These are phyloP conservation scores for Scenedesmus sp. DNA, from an alignment of 163 green algal species.

Conservation along the genomic window DNA sequence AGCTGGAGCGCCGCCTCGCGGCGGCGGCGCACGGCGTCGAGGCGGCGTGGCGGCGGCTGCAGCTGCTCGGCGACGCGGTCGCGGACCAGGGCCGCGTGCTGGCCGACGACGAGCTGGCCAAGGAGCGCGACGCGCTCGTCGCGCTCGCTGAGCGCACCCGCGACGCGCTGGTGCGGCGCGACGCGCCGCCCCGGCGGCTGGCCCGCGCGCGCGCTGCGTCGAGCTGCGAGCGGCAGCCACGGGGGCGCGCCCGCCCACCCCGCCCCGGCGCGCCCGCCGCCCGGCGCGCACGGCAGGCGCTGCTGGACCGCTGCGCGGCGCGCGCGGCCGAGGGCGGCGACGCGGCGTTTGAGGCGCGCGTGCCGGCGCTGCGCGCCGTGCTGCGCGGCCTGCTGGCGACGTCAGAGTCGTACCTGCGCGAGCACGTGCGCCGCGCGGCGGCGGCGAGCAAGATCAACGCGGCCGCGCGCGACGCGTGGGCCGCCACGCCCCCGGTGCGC, in stretches of 20 bases:
- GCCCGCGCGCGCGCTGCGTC: not conserved
- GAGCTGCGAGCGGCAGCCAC: too few species aligned
- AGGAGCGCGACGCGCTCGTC: constrained; percentile 32
- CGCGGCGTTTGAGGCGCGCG: not conserved
- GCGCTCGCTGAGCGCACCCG: not conserved
- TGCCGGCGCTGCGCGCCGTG: not conserved
- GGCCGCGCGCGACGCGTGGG: too few species aligned
- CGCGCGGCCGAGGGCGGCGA: not conserved
- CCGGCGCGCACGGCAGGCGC: not conserved
- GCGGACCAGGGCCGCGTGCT: constrained; percentile 6
- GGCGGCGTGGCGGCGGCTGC: constrained; percentile 22
- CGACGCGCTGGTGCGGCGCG: too few species aligned
- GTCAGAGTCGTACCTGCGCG: constrained; percentile 4
- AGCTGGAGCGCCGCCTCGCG: constrained; percentile 18
- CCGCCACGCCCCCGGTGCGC: too few species aligned
- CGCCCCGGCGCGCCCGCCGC: too few species aligned
- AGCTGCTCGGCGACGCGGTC: constrained; percentile 17
- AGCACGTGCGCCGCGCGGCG: constrained; percentile 7
- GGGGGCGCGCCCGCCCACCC: not conserved
- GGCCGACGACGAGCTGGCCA: constrained; percentile 6
- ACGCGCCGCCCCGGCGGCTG: too few species aligned
- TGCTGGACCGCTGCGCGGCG: not conserved
- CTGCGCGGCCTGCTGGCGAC: not conserved
- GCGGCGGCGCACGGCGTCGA: constrained; percentile 3
- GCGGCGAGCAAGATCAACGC: constrained; percentile 23